Base-by-base conservation (phyloP, 192 early-diverging fungal species). In the Pilobolus umbonatus region DNA sequence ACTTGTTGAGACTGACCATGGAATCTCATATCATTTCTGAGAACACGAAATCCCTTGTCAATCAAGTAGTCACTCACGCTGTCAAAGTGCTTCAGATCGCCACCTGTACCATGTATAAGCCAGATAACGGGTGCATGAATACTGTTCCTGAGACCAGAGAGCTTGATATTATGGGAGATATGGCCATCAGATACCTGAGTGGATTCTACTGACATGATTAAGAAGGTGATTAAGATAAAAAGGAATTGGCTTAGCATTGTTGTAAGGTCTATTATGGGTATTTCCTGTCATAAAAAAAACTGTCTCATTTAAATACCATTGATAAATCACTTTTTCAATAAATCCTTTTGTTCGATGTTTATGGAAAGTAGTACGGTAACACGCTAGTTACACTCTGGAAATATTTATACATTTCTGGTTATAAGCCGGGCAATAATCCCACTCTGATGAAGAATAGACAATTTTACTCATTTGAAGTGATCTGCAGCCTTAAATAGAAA, bases 31-130 rank as follows among this genome's bases (percentile, higher is more conserved):
- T 82, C 80, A 31, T 53, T 26, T 6, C 50, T 63, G 15, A 82
- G 62, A 9, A 82, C 73, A 14, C 75, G 62, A 58, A 72, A 80
- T 10, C 76, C 76, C 5, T 61, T 63, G 6, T 69, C 44, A n/a
- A 73, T 68, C 12, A 82, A 57, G 21, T 38, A 66, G 24, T 65
- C 57, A 30, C 77, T 65, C 31, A 65, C 22, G 24, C 14, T 17
- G 26, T 65, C 54, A 58, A 59, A 65, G 19, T 58, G 56, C 5
- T 19, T 28, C 1, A 57, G 48, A 22, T 59, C 56, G 2, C 64
- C 64, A 26, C 64, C 64, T 52, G 64, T 47, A 12, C 64, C 64
- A 40, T 65, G 64, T 14, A 65, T 31, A 17, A 65, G 32, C 52
- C 52, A 54, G 21, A 54, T 15, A 9, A 54, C 15, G 5, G 52